Evolutionary conservation across 1,284 basidiomycete genomes (phyloP).

Genomic region (Sporisorium reilianum): DNA sequence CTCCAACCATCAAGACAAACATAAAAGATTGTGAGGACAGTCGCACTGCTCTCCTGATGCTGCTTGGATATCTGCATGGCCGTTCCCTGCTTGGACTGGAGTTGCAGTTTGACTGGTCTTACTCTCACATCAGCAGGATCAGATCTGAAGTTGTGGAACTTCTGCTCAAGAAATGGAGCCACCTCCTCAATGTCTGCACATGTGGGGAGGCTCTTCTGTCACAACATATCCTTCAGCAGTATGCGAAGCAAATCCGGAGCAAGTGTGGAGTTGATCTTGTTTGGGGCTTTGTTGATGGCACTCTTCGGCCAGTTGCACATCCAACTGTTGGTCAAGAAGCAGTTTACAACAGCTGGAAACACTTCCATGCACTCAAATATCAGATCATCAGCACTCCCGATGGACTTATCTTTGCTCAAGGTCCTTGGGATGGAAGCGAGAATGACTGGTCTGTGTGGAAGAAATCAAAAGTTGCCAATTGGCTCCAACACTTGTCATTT

Average conservation of each 20-base stretch:
- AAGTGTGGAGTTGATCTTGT: constrained; percentile 1
- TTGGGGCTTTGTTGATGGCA: constrained; percentile 10
- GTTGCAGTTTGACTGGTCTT: constrained; percentile 6
- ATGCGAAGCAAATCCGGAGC: not conserved
- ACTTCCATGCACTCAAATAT: constrained; percentile 7
- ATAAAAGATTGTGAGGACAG: constrained; percentile 5
- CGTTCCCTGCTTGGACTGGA: not conserved
- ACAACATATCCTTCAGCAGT: not conserved
- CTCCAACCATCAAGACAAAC: not conserved
- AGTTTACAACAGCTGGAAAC: constrained; percentile 6
- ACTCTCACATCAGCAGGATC: constrained; percentile 5
- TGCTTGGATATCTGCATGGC: constrained; percentile 1
- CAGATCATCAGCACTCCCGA: constrained; percentile 6
- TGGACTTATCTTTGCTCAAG: constrained; percentile 7
- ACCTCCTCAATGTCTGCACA: constrained; percentile 1
- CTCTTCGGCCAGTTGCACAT: not conserved
- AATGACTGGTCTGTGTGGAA: constrained; percentile 7
- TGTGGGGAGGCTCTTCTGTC: not conserved
- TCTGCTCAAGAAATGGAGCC: not conserved
- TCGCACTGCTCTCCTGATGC: constrained; percentile 3
- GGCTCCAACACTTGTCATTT: not conserved
- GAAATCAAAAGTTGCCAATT: not conserved
- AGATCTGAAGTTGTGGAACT: not conserved
- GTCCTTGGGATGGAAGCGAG: constrained; percentile 5
- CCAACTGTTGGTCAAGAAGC: not conserved